Evolutionary conservation across 1,284 basidiomycete genomes (phyloP), one percentile per base, ranked within the genome.

Genomic region (Cutaneotrichosporon arboriforme): DNA sequence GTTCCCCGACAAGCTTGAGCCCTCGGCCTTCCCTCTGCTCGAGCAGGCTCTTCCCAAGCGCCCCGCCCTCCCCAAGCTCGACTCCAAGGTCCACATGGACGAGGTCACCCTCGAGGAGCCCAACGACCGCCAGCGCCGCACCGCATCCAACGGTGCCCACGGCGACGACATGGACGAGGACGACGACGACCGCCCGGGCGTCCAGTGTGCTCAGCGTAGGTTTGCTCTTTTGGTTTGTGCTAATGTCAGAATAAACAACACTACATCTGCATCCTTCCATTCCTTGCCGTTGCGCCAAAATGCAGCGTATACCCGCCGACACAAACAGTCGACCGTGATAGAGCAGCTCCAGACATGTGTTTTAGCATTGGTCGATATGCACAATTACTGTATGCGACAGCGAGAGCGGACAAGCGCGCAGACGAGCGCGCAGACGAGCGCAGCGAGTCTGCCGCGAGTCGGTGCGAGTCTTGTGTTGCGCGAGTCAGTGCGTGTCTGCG

Each of bases 21-120:
- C 84, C 31, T 77, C 80, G 36, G 77, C 80, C 44, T 85, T 92
- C 65, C 80, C 82, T 20, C 76, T 85, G 17, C 84, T 99, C 57
- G 94, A 99, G 76, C 76, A 83, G 55, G 93, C 90, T 12, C 83
- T 99, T 1, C 90, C 93, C 15, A 80, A 88, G 14, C 85, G 96
- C 51, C 80, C 78, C 51, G 80, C 84, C 12, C 60, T 90, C 37
- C 81, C 84, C 60, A 85, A 82, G 66, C 85, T 86, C 68, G 54
- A 81, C 15, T 85, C 86, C 77, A 81, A 80, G 61, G 66, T 87
- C 43, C 69, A 83, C 57, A 68, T 91, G 12, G 96, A 99, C 70
- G 92, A 97, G 70, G 91, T 90, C 41, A 81, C 85, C 49, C 79
- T 97, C 60, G 82, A 86, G 57, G 87, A 94, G 65, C 82, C 86